Base-by-base conservation (phyloP, 1,284 basidiomycete genomes). In the Cryptococcus sp. region DNA sequence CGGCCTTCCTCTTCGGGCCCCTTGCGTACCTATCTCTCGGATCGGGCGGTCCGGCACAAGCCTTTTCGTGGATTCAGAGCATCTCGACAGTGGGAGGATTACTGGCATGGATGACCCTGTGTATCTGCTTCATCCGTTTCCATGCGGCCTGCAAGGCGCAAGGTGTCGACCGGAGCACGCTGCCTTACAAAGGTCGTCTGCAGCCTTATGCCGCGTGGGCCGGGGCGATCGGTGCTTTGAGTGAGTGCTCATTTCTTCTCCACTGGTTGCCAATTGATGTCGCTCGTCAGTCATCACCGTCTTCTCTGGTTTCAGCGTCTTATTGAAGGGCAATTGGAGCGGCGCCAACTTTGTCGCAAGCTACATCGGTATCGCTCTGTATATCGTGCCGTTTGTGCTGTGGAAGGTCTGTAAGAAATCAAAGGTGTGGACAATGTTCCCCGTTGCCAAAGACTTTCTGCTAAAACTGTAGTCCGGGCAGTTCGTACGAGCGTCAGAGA, bases 11-110 rank as follows among this genome's bases (percentile, higher is more conserved):
- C 20, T 89, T 93, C 69, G 82, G 86, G 8, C 70, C 84, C 6
- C 84, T 95, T 11, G 84, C 88, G 3, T 93, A 83, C 77, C 87
- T 89, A 83, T 62, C 60, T 19, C 57, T 66, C 20, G 55, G 55
- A 11, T 49, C 52, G 2, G 84, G 83, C 49, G 81, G 56, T 38
- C 51, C 56, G 6, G 39, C 56, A 19, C 56, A 58, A 46, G 56
- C 56, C 11, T 58, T 58, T 20, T 23, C 29, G 6, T 58, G 56
- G 56, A 52, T 58, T 17, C 41, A 48, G 11, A 25, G 39, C 6
- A 23, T 58, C 25, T 49, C 46, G 15, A 53, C 56, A 15, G 46
- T 58, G 2, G 51, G 51, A 3, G 56, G 56, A 13, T 38, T 58
- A 17, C 41, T 58, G n/a, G 47, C 54, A n/a, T 55, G 54, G 54